Base-by-base conservation (phyloP, 2,329 filamentous ascomycete species). In the Aspergillus aculeatus region DNA sequence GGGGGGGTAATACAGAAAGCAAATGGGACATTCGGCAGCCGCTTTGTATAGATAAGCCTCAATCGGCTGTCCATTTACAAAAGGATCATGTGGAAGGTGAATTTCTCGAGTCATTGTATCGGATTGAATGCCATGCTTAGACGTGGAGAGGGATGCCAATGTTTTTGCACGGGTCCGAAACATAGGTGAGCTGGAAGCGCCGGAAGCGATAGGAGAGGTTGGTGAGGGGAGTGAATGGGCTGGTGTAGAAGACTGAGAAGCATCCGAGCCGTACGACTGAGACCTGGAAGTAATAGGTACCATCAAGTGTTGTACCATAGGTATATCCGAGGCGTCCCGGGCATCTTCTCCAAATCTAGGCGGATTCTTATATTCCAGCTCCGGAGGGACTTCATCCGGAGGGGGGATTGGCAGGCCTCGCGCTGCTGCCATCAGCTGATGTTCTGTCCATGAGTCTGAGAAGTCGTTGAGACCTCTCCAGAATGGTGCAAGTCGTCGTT, bases 31-130 rank as follows among this genome's bases (percentile, higher is more conserved):
- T 73, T 99, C 95, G 6, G 82, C 80, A 3, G 92, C 89, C 66
- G 96, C 87, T 74, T 96, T 96, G 81, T 99, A 99, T 1, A 99
- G 80, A 65, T 91, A 94, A 1, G 93, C 94, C 76, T 98, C 95
- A 50, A 98, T 82, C 0, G 90, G 90, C 68, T 96, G 92, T n/a
- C 95, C 94, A 67, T 98, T 96, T 49, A 98, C 90, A 68, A 90
- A 94, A 0, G 91, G 90, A 66, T 97, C 92, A 62, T 87, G 83
- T 0, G 92, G 89, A 2, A 97, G 80, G 60, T 87, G 82, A n/a
- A 93, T 79, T 77, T 97, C 94, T 64, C 89, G 88, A 1, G 90
- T 90, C 0, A 82, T 78, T 65, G 93, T 81, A 58, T 96, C 92
- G 5, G 85, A 82, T 47, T 87, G 85, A 0, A 89, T 89, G 52